Conservation (phyloP, 768 basidiomycete genomes). For the Boletellus ananas region DNA sequence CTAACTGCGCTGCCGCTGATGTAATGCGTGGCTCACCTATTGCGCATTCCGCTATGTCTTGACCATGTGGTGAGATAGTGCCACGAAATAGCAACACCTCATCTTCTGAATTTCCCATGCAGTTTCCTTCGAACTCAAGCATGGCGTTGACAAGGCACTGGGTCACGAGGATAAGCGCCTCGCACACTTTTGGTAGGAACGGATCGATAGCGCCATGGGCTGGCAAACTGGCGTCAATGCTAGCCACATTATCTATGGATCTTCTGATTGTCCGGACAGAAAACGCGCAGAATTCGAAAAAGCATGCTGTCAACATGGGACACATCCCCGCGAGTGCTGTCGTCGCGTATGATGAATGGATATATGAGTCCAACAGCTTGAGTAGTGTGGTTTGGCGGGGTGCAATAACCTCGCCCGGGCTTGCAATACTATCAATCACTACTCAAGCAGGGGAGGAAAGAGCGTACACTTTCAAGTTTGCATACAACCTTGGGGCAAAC, state of each 20-base stretch:
- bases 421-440: slow-evolving; percentile 29
- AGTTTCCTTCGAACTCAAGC: slow-evolving; percentile 40
- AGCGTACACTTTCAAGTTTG: slow-evolving; percentile 56
- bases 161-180: slow-evolving; percentile 72
- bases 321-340: slow-evolving; percentile 41
- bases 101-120: slow-evolving; percentile 6
- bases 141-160: slow-evolving; percentile 71
- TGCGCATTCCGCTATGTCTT: slow-evolving; percentile 50
- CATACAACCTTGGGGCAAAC: slow-evolving; percentile 57
- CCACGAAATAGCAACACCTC: slow-evolving; percentile 41
- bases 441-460: background rate
- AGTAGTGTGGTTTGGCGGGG: slow-evolving; percentile 86
- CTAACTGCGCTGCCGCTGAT: background rate
- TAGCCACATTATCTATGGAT: slow-evolving; percentile 26
- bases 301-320: slow-evolving; percentile 58
- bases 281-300: slow-evolving; percentile 60
- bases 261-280: slow-evolving; percentile 49
- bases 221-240: slow-evolving; percentile 1
- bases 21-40: slow-evolving; percentile 46
- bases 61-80: slow-evolving; percentile 35
- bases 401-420: slow-evolving; percentile 67
- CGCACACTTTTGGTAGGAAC: slow-evolving; percentile 73
- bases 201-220: slow-evolving; percentile 53
- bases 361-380: slow-evolving; percentile 81
- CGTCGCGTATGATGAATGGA: slow-evolving; percentile 50